Base-by-base conservation (phyloP, 1,284 basidiomycete species). In the Ceratobasidium sp. region DNA sequence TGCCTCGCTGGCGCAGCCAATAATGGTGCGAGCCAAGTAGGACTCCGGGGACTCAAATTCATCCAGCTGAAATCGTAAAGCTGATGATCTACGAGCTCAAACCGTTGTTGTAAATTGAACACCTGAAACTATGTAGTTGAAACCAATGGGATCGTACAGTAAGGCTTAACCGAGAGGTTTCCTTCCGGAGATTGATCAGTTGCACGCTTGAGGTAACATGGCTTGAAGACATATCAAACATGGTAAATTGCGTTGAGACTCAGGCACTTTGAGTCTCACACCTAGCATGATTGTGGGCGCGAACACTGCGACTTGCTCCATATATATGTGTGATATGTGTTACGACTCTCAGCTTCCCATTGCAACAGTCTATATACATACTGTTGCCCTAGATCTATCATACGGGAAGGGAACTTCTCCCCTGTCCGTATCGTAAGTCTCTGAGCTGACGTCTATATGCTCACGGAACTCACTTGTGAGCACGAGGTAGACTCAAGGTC, bases 361-460 rank as follows among this genome's bases (percentile, higher is more conserved):
- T 46, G 44, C 44, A 46, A 46, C 44, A 46, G n/a, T n/a, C n/a
- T n/a, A n/a, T n/a, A n/a, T n/a, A 66, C 63, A 5, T 46, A 66
- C 63, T 6, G 20, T 20, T 49, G 40, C 63, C 3, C 20, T 66
- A 66, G 20, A 3, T n/a, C 42, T 10, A 42, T 66, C 63, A 15
- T 46, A 66, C 15, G 44, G 63, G 40, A 66, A 66, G 23, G 63
- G 63, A 23, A 66, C 63, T 6, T 66, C 44, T 44, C 44, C 63
- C 63, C 63, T 66, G 23, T 18, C n/a, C n/a, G n/a, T n/a, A n/a
- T n/a, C n/a, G n/a, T n/a, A n/a, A n/a, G n/a, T n/a, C n/a, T n/a
- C n/a, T n/a, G n/a, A n/a, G 12, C 49, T 15, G 20, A 3, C 49
- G 20, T 2, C 49, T 5, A 13, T 51, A 12, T 3, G 3, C 20